phyloP scores from a whole-genome alignment of 148 eudicot species.

The Camellia sinensis region DNA sequence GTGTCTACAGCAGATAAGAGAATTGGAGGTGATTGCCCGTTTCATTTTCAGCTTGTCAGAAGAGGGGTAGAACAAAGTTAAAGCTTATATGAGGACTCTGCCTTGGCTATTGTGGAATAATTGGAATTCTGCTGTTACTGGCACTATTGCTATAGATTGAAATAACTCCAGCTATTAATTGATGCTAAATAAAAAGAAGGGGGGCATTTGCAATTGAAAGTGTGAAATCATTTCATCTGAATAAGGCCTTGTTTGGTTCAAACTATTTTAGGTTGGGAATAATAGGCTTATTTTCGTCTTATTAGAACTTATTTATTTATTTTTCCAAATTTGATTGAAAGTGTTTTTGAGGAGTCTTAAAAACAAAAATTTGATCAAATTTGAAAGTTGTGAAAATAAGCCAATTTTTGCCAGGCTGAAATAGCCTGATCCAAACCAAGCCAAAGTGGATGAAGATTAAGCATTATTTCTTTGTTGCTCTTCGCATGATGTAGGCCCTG shows the following conservation, averaged over 20 bases:
- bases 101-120: background rate
- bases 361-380: too few species aligned
- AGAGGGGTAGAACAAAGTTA: background rate
- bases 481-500: background rate
- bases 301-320: too few species aligned
- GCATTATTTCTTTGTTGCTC: background rate
- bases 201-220: background rate
- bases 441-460: background rate
- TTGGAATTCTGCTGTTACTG: background rate
- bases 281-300: too few species aligned
- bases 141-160: background rate
- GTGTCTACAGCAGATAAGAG: too few species aligned
- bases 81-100: background rate
- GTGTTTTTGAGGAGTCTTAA: too few species aligned
- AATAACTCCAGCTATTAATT: background rate
- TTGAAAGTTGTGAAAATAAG: too few species aligned
- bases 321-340: too few species aligned
- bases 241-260: too few species aligned
- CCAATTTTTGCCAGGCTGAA: too few species aligned
- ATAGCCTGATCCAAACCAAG: too few species aligned
- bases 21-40: background rate
- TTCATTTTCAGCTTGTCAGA: background rate
- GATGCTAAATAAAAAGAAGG: background rate
- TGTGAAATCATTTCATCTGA: background rate
- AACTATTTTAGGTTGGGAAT: too few species aligned